phyloP scores from a whole-genome alignment of 164 flowering plant genomes.

The Annona cherimola region DNA sequence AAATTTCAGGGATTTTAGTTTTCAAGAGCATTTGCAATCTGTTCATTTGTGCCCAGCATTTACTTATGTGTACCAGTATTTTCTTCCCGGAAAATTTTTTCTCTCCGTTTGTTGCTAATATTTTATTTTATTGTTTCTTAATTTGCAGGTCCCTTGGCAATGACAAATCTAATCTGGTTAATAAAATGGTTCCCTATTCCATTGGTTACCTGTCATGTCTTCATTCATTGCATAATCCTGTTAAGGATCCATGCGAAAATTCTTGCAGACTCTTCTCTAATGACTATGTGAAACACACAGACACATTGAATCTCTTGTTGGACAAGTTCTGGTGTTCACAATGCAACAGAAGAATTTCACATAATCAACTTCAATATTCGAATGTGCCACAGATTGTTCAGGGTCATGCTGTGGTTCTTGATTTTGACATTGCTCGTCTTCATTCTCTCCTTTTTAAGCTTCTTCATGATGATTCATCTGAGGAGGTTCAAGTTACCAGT shows the following conservation, averaged over 20 bases:
- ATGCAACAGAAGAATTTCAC: conserved; percentile 47
- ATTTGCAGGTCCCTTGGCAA: conserved; percentile 45
- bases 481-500: conserved; percentile 83
- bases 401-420: conserved; percentile 16
- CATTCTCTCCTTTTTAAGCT: conserved; percentile 57
- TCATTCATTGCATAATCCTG: conserved; percentile 40
- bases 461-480: conserved; percentile 68
- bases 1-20: no score
- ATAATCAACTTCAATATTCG: conserved; percentile 16
- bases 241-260: conserved; percentile 18
- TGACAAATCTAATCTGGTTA: conserved; percentile 48
- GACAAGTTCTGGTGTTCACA: conserved; percentile 77
- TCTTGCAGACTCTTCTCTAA: conserved; percentile 45
- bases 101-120: background rate
- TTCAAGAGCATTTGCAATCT: no score
- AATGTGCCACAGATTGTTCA: conserved; percentile 19
- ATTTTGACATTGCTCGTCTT: conserved; percentile 35
- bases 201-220: conserved; percentile 86
- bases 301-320: conserved; percentile 31
- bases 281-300: conserved; percentile 23
- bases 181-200: conserved; percentile 39
- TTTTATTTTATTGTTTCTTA: conserved; percentile 4
- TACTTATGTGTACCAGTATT: no score
- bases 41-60: no score
- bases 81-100: no score